Base-by-base conservation (phyloP, 2,329 filamentous ascomycete genomes). In the Fusarium globosum region DNA sequence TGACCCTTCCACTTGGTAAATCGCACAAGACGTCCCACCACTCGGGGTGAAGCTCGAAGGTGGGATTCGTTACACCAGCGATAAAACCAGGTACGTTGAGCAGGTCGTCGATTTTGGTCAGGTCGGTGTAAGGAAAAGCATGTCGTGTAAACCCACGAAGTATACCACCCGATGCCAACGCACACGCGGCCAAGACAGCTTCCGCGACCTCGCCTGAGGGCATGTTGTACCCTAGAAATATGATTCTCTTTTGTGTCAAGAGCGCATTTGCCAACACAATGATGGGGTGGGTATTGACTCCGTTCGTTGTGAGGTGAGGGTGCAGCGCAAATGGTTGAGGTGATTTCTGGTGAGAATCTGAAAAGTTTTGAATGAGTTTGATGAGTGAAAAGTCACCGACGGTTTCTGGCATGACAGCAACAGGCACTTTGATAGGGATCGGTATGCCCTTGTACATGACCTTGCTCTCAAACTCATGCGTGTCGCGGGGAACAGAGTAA, bases 11-110 rank as follows among this genome's bases (percentile, higher is more conserved):
- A 4, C 92, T 96, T 0, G 95, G 93, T 46, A 99, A 86, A 82
- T 99, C 96, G 82, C 96, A 99, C 18, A 99, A 87, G 15, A 99
- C 84, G 82, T 99, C 96, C 96, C 96, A 99, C 96, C 96, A 99
- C 80, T 98, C 95, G 0, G 93, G 94, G 79, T 98, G 96, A 79
- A 95, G 91, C 70, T 96, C 95, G 81, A 99, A 99, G 0, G 95
- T 96, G 11, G 96, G 96, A 80, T 99, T 99, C 3, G 96, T 99
- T 45, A 99, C 96, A 65, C 96, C 96, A 6, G 96, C 96, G 77
- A 99, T 97, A 82, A 99, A 99, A 5, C 96, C 96, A 12, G 96
- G 96, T 0, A 99, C 96, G 78, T 97, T 96, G 53, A 99, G 88
- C 16, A 99, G 88, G 80, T 98, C 96, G 75, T 99, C 96, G 68